phyloP scores from a whole-genome alignment of 129 eudicot species.

The Flaveria ramosissima region DNA sequence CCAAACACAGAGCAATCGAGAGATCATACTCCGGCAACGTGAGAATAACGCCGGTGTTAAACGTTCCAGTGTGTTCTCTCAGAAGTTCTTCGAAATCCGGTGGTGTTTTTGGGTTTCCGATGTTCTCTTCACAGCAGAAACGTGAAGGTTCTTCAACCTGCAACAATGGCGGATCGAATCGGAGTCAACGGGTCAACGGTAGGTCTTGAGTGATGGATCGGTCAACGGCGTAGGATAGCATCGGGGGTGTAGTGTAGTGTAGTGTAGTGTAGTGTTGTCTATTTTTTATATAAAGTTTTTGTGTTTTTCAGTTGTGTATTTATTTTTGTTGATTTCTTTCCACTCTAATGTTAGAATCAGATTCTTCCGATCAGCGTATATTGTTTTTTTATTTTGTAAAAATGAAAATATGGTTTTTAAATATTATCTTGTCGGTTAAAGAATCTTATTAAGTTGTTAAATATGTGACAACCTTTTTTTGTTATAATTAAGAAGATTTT shows the following conservation, averaged over 20 bases:
- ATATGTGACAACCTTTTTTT: too few relatives aligned
- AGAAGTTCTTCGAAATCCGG: conserved; percentile 71
- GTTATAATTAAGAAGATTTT: too few relatives aligned
- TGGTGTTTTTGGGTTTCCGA: conserved; percentile 59
- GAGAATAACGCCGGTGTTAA: conserved; percentile 74
- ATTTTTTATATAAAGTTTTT: neutral
- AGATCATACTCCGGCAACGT: conserved; percentile 84
- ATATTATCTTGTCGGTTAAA: conserved; percentile 32
- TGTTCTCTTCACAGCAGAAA: conserved; percentile 57
- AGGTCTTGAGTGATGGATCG: neutral
- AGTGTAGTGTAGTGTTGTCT: neutral
- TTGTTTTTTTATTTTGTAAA: neutral
- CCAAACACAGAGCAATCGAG: conserved; percentile 67
- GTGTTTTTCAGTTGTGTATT: conserved; percentile 13
- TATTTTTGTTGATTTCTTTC: conserved; percentile 4
- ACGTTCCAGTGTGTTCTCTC: conserved; percentile 84
- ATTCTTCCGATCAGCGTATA: conserved; percentile 3
- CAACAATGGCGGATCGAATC: conserved; percentile 26
- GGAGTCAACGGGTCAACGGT: conserved; percentile 26
- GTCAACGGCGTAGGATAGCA: conserved; percentile 24
- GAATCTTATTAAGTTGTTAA: conserved; percentile 29
- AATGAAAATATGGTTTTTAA: neutral
- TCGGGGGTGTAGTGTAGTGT: conserved; percentile 26
- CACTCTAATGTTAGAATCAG: conserved; percentile 23
- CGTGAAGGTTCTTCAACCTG: conserved; percentile 29